Percentiles rank a stretch among this genome's conserved stretches.
Evolutionary conservation across 805 yeast genomes (phyloP).

Genomic region (Candida pseudoglaebosa): DNA sequence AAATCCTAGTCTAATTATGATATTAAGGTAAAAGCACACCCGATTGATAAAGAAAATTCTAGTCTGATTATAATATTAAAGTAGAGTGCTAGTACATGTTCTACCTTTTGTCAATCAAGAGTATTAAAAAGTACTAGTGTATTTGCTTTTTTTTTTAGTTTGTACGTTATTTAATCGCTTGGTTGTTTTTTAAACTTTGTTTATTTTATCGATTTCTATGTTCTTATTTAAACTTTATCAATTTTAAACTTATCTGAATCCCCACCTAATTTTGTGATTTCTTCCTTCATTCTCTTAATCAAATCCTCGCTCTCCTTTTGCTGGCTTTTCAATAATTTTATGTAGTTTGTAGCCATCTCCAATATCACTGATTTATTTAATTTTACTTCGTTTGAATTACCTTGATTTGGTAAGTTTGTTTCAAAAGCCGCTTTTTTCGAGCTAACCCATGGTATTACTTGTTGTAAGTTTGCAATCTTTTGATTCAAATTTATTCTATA

Average conservation of each 20-base stretch:
- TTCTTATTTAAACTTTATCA: background rate
- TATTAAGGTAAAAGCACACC: too few relatives aligned
- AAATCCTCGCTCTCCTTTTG: slow-evolving; percentile 36
- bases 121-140: too few relatives aligned
- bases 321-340: slow-evolving; percentile 48
- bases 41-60: too few relatives aligned
- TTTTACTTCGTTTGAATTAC: slow-evolving; percentile 16
- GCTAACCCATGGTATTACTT: slow-evolving; percentile 65
- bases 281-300: slow-evolving; percentile 20
- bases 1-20: too few relatives aligned
- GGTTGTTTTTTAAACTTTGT: too few relatives aligned
- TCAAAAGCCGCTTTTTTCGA: slow-evolving; percentile 61
- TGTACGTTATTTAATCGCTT: too few relatives aligned
- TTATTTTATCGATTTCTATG: too few relatives aligned
- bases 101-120: too few relatives aligned
- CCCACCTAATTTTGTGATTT: slow-evolving; percentile 15
- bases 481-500: slow-evolving; percentile 70
- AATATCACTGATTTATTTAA: slow-evolving; percentile 64
- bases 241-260: background rate
- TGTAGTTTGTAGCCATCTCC: slow-evolving; percentile 65
- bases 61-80: too few relatives aligned
- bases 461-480: slow-evolving; percentile 64
- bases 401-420: slow-evolving; percentile 18
- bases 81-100: too few relatives aligned
- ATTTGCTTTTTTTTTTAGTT: too few relatives aligned